Evolutionary conservation across 1,139 yeast genomes (phyloP).

Genomic region (Scheffersomyces cryptocercus): DNA sequence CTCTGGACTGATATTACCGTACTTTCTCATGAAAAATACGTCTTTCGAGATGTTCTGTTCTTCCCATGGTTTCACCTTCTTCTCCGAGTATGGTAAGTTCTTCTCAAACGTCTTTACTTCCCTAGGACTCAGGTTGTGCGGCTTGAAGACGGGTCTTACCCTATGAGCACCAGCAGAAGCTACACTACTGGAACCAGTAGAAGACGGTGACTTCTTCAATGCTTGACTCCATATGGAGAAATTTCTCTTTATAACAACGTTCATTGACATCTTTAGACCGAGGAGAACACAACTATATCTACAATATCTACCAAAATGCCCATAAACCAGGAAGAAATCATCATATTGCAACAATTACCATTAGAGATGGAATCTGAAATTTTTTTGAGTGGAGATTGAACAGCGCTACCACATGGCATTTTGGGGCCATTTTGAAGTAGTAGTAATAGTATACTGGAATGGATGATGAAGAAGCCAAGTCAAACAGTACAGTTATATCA

Average conservation of each 20-base stretch:
- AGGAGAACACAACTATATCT: no score
- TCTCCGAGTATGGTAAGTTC: slow-evolving; percentile 15
- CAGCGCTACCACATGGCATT: no score
- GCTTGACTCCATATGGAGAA: not conserved
- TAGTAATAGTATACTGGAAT: no score
- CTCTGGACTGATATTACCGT: slow-evolving; percentile 32
- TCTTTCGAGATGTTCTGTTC: slow-evolving; percentile 37
- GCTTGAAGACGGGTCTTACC: slow-evolving; percentile 15
- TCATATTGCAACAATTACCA: no score
- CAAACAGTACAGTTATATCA: no score
- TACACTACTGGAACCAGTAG: not conserved
- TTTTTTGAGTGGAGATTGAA: no score
- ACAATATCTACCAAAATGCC: no score
- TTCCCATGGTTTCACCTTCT: slow-evolving; percentile 39
- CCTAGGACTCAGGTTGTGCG: slow-evolving; percentile 17
- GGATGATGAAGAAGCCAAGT: no score
- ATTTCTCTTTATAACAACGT: not conserved
- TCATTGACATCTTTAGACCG: not conserved
- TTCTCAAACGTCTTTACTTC: slow-evolving; percentile 15
- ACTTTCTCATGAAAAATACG: slow-evolving; percentile 42
- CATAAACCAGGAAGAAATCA: no score
- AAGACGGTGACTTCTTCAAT: not conserved
- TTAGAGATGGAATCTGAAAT: no score
- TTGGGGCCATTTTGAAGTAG: no score
- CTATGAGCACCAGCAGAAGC: no score